Percentiles rank a stretch among this genome's conserved stretches.
These are phyloP conservation scores for Breynia disticha DNA, from an alignment of 441 rosid species.

Conservation along the genomic window DNA sequence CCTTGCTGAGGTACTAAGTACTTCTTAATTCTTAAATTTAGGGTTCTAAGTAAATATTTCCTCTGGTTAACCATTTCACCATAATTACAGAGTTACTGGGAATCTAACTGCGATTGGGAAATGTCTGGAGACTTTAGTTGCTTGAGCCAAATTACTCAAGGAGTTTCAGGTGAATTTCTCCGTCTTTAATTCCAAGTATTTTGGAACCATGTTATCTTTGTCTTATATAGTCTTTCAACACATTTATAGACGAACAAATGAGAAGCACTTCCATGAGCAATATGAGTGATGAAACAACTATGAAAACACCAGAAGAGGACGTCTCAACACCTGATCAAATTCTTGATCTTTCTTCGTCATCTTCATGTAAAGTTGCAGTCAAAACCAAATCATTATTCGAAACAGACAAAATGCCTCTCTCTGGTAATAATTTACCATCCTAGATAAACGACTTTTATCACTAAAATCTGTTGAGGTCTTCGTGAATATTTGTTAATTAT, in stretches of 20 bases:
- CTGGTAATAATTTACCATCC: slow-evolving; percentile 18
- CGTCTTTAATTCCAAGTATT: neutral
- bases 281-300: slow-evolving; percentile 32
- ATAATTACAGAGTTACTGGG: slow-evolving; percentile 28
- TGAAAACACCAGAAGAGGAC: slow-evolving; percentile 32
- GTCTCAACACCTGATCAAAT: slow-evolving; percentile 23
- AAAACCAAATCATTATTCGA: slow-evolving; percentile 18
- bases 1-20: neutral
- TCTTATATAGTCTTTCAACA: neutral
- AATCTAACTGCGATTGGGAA: slow-evolving; percentile 36
- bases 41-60: too few relatives aligned
- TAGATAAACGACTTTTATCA: too few relatives aligned
- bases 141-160: slow-evolving; percentile 28
- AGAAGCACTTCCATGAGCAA: slow-evolving; percentile 31
- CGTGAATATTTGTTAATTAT: too few relatives aligned
- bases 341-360: slow-evolving; percentile 35
- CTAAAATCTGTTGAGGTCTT: too few relatives aligned
- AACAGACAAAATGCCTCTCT: slow-evolving; percentile 12
- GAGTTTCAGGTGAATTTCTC: slow-evolving; percentile 26
- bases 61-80: too few relatives aligned
- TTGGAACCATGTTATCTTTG: neutral
- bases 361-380: slow-evolving; percentile 31
- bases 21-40: neutral
- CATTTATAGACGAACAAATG: slow-evolving; percentile 28
- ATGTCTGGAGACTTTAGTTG: slow-evolving; percentile 46